Base-by-base conservation (phyloP, 2,329 filamentous ascomycete genomes). In the Fusarium foetens region DNA sequence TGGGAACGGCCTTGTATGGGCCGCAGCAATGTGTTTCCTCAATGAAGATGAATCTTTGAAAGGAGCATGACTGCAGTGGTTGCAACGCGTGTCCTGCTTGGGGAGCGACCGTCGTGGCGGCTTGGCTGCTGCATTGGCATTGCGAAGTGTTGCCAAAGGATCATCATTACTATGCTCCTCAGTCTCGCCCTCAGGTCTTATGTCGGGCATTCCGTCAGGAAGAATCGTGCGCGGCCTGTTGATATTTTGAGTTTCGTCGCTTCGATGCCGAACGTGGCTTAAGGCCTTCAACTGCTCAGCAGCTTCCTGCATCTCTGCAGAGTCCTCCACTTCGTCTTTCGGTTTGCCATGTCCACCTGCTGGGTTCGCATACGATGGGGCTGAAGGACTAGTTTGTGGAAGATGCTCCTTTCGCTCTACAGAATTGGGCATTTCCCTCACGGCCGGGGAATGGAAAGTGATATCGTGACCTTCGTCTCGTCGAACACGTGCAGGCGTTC, bases 1-100 rank as follows among this genome's bases (percentile, higher is more conserved):
- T 1, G 91, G 90, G 76, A 98, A 98, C 0, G 91, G 91, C 25
- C 91, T 87, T 0, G 90, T 92, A 70, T 93, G 91, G 5, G 90
- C 89, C 4, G 90, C 90, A 10, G 90, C 90, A 53, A 92, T 87
- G 75, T 92, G 90, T 75, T 92, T 92, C 36, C 89, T 85, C 41
- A 92, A 80, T 1, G 90, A 90, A 1, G 90, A 91, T 0, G 87
- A 89, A 76, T 92, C 90, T 72, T 91, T 91, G 77, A 92, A 92
- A 4, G 90, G 90, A 0, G 87, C 86, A 76, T 91, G 89, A 57
- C 86, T 90, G 77, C 90, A 92, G 58, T 89, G 83, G 23, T 82
- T 84, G 77, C 90, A 92, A 27, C 87, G 85, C 4, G 88, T 90
- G 70, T 92, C 90, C 74, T 89, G 87, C 72, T 90, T 91, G 3